These are phyloP conservation scores for Debaryomyces singareniensis DNA, from an alignment of 1,139 yeast genomes.

Conservation along the genomic window DNA sequence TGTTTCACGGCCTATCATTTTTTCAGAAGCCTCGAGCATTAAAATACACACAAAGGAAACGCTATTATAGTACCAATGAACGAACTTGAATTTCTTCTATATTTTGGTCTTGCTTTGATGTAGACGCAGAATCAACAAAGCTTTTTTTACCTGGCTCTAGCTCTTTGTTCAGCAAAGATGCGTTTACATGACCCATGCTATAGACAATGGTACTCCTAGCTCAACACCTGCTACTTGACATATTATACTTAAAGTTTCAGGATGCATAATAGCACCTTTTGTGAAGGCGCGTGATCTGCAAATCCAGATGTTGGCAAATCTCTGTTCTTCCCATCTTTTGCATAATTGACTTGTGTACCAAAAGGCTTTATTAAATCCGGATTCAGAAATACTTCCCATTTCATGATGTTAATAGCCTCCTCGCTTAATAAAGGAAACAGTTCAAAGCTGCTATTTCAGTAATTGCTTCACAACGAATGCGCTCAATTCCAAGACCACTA, in stretches of 20 bases:
- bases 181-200: slow-evolving; percentile 24
- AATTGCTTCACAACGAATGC: slow-evolving; percentile 19
- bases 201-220: slow-evolving; percentile 18
- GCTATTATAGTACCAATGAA: slow-evolving; percentile 26
- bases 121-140: too few species aligned
- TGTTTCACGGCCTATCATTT: slow-evolving; percentile 31
- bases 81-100: slow-evolving; percentile 2
- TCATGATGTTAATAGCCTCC: slow-evolving; percentile 26
- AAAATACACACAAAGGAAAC: slow-evolving; percentile 27
- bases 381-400: slow-evolving; percentile 24
- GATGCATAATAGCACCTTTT: slow-evolving; percentile 9
- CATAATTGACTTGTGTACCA: slow-evolving; percentile 21
- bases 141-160: too few species aligned
- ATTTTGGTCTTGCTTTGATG: slow-evolving; percentile 1
- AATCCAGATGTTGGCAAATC: slow-evolving; percentile 29
- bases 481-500: slow-evolving; percentile 19
- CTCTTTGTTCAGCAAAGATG: slow-evolving; percentile 18
- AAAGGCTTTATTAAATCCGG: slow-evolving; percentile 15
- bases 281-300: slow-evolving; percentile 20
- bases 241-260: slow-evolving; percentile 14
- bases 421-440: slow-evolving; percentile 26
- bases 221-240: slow-evolving; percentile 17
- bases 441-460: slow-evolving; percentile 21
- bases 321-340: slow-evolving; percentile 16
- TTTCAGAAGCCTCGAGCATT: slow-evolving; percentile 24